These are phyloP conservation scores for Haplosporangium sp. DNA, from an alignment of 371 early-diverging fungal species.

Conservation along the genomic window DNA sequence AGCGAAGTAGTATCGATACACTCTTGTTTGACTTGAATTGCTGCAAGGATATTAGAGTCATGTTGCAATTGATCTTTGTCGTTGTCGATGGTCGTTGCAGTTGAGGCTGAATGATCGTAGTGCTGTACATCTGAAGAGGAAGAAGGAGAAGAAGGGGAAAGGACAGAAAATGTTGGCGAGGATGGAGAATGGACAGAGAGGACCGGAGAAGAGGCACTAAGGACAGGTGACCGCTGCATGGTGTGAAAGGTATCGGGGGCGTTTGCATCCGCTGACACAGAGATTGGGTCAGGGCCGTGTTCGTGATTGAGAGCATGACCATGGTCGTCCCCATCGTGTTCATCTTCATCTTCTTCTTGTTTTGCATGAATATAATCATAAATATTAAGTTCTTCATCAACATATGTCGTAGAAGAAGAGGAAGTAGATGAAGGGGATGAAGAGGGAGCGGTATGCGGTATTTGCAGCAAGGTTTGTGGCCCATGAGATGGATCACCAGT, in stretches of 20 bases:
- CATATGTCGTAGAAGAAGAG: neutral
- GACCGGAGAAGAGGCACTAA: constrained; percentile 13
- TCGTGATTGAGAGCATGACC: constrained; percentile 3
- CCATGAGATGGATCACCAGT: constrained; percentile 24
- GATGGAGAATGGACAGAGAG: constrained; percentile 20
- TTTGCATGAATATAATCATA: constrained; percentile 52
- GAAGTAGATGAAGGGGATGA: constrained; percentile 4
- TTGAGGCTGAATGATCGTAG: neutral
- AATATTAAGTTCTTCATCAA: constrained; percentile 47
- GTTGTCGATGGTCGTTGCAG: neutral
- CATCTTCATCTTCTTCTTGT: constrained; percentile 47
- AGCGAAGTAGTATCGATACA: constrained; percentile 7
- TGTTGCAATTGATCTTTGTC: neutral
- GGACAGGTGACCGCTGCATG: constrained; percentile 20
- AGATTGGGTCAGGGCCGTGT: constrained; percentile 10
- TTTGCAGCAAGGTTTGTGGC: constrained; percentile 10
- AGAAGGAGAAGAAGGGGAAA: constrained; percentile 18
- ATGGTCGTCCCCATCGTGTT: constrained; percentile 26
- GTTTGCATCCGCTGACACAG: neutral
- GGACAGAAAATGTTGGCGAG: constrained; percentile 15
- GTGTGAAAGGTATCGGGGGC: neutral
- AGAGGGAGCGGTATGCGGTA: constrained; percentile 10
- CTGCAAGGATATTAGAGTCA: constrained; percentile 3
- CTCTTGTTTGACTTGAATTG: constrained; percentile 23
- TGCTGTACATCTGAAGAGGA: constrained; percentile 12